Percentiles rank a stretch among this genome's conserved stretches.
Conservation (phyloP, 129 eudicot genomes). For the Pulicaria dysenterica region DNA sequence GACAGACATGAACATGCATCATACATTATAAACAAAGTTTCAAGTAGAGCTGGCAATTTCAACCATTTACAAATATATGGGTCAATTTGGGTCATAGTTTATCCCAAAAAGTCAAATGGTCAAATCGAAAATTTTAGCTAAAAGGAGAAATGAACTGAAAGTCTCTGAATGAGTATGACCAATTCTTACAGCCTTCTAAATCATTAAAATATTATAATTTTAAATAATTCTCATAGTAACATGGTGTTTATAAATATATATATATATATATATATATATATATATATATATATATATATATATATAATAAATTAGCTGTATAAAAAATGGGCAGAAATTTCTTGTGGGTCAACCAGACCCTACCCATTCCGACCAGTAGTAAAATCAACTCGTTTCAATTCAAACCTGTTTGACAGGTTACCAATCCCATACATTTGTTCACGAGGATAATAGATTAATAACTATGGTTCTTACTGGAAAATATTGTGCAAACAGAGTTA, state of each 20-base stretch:
- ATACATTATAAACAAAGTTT: not conserved
- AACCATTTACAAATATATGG: not conserved
- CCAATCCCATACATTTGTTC: not conserved
- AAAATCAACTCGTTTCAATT: not conserved
- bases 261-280: too few species aligned
- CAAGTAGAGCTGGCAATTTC: not conserved
- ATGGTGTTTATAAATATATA: too few species aligned
- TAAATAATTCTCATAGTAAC: not conserved
- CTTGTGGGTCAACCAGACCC: not conserved
- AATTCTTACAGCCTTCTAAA: not conserved
- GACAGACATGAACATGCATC: constrained; percentile 3
- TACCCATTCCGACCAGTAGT: not conserved
- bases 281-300: too few species aligned
- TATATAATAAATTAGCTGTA: too few species aligned
- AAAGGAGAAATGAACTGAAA: not conserved
- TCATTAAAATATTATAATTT: not conserved
- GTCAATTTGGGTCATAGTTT: not conserved
- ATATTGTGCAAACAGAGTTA: constrained; percentile 25
- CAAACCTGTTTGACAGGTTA: not conserved
- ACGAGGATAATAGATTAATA: too few species aligned
- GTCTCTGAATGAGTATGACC: not conserved
- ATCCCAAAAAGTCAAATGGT: not conserved
- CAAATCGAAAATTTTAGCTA: not conserved
- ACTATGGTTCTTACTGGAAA: too few species aligned
- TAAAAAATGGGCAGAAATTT: not conserved